Evolutionary conservation across 345 rosid genomes (phyloP).

Genomic region (Syzygium aqueum): DNA sequence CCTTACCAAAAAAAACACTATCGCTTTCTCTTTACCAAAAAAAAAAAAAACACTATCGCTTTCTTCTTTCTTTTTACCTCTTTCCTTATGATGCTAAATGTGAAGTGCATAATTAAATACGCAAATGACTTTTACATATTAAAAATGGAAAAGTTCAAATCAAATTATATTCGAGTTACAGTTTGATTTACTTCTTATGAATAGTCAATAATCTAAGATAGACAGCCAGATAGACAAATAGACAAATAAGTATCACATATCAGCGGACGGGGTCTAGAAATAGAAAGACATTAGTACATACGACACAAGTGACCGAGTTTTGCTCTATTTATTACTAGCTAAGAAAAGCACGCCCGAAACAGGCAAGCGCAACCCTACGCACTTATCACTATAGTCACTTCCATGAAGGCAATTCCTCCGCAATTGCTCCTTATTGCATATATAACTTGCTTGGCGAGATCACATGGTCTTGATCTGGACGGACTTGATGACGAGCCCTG

Average conservation of each 20-base stretch:
- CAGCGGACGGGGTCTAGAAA: background rate
- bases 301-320: background rate
- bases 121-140: background rate
- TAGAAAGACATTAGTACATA: background rate
- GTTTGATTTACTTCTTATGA: background rate
- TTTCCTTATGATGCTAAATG: background rate
- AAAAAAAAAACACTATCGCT: background rate
- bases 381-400: background rate
- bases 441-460: background rate
- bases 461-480: background rate
- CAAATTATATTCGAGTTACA: background rate
- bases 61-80: background rate
- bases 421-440: background rate
- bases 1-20: background rate
- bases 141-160: background rate
- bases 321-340: background rate
- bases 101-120: background rate
- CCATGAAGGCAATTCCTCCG: background rate
- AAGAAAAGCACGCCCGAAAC: background rate
- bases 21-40: too few species aligned
- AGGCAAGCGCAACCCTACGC: accelerated
- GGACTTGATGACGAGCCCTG: background rate
- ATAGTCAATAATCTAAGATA: background rate
- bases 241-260: background rate
- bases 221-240: background rate